A percentile compares a stretch with the other conserved stretches of the same genome.
phyloP scores from a whole-genome alignment of 495 filamentous ascomycete species.

The Aspergillus wentii region DNA sequence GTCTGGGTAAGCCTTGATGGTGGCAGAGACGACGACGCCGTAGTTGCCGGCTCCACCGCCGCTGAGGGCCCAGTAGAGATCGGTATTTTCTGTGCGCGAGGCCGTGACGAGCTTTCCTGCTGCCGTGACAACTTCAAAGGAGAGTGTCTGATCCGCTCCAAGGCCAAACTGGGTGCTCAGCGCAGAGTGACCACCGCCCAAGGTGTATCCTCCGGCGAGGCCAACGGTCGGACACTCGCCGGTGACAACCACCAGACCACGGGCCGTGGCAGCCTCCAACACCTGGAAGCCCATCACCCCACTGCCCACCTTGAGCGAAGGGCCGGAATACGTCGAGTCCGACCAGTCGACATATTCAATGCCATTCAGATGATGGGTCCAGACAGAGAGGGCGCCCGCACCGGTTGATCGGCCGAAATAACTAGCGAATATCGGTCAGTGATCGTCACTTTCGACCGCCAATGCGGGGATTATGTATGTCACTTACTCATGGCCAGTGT shows the following conservation, averaged over 20 bases:
- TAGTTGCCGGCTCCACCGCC: slow-evolving; percentile 22
- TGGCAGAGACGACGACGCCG: slow-evolving; percentile 36
- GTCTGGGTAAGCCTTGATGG: slow-evolving; percentile 28
- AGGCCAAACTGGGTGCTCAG: slow-evolving; percentile 47
- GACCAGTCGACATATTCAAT: slow-evolving; percentile 21
- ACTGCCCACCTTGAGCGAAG: slow-evolving; percentile 19
- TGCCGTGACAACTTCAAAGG: slow-evolving; percentile 48
- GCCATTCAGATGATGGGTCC: slow-evolving; percentile 42
- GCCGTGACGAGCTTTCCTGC: slow-evolving; percentile 40
- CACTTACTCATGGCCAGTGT: slow-evolving; percentile 53
- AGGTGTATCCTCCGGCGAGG: slow-evolving; percentile 47
- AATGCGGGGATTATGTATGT: too few species aligned
- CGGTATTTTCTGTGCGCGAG: slow-evolving; percentile 39
- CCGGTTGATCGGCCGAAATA: slow-evolving; percentile 39
- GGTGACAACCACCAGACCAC: slow-evolving; percentile 16
- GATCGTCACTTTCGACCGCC: too few species aligned
- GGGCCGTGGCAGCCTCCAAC: slow-evolving; percentile 6
- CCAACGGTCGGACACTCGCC: slow-evolving; percentile 24
- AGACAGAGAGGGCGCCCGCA: slow-evolving; percentile 40
- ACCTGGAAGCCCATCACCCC: slow-evolving; percentile 13
- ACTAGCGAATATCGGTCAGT: slow-evolving; percentile 38
- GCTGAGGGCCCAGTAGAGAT: slow-evolving; percentile 49
- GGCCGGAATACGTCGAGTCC: too few species aligned
- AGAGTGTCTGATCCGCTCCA: slow-evolving; percentile 48
- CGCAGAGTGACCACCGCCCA: slow-evolving; percentile 55